Evolutionary conservation across 176 grass and related monocot genomes (phyloP).

Genomic region (maize (Zea mays)): DNA sequence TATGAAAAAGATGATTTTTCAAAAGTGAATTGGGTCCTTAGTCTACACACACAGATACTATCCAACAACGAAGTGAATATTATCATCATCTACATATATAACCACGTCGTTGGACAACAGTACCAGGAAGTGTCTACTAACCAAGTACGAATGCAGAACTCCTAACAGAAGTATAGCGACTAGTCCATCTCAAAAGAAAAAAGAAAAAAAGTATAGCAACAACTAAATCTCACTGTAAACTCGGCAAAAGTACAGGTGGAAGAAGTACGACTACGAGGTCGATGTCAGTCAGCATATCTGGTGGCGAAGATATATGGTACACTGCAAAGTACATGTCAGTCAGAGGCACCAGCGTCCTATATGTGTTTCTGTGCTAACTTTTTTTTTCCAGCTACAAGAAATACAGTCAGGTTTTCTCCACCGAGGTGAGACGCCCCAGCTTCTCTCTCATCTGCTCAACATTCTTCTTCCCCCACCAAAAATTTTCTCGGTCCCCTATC

Average conservation of each 20-base stretch:
- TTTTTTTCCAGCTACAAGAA: constrained; percentile 43
- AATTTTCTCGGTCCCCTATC: constrained; percentile 29
- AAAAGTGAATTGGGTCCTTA: background rate
- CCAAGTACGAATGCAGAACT: constrained; percentile 8
- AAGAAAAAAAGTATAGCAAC: background rate
- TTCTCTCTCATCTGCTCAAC: constrained; percentile 61
- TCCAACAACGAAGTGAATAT: background rate
- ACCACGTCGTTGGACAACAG: background rate
- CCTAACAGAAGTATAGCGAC: background rate
- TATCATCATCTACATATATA: background rate
- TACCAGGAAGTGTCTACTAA: constrained; percentile 17
- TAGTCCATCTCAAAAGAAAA: too few species aligned
- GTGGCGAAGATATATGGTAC: constrained; percentile 43
- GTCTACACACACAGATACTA: background rate
- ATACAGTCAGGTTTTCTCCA: constrained; percentile 62
- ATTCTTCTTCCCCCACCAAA: constrained; percentile 67
- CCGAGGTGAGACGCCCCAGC: constrained; percentile 62
- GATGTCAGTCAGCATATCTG: constrained; percentile 35
- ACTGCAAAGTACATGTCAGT: constrained; percentile 48
- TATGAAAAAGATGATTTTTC: background rate
- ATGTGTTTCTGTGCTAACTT: constrained; percentile 37
- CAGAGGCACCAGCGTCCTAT: constrained; percentile 39
- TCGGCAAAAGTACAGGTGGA: background rate
- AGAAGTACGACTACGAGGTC: constrained; percentile 28
- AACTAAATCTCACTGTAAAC: constrained; percentile 25